These are phyloP conservation scores for Rubia peregrina DNA, from an alignment of 305 asterid genomes.

Conservation along the genomic window DNA sequence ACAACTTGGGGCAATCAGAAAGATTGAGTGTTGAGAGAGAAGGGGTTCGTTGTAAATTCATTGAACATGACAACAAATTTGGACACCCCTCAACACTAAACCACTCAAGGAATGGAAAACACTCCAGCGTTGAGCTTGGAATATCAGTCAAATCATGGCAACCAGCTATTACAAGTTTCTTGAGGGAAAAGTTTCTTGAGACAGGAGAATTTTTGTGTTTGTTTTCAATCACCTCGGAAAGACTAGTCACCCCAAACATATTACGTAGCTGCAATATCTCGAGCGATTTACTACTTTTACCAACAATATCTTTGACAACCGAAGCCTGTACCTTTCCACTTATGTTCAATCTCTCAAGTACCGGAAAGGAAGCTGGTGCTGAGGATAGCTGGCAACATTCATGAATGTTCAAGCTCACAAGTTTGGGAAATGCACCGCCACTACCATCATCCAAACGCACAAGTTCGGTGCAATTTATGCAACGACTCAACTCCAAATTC, in stretches of 20 bases:
- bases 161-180: not conserved
- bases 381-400: not conserved
- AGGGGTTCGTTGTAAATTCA: not conserved
- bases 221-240: not conserved
- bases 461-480: slow-evolving; percentile 13
- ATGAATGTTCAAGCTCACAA: not conserved
- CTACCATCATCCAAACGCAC: not conserved
- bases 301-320: not conserved
- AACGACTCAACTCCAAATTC: not conserved
- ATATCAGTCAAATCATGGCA: not conserved
- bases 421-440: slow-evolving; percentile 25
- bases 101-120: not conserved
- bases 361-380: not conserved
- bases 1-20: not conserved
- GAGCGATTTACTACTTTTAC: not conserved
- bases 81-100: not conserved
- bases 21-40: not conserved
- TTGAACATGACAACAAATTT: not conserved
- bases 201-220: too few species aligned
- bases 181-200: slow-evolving; percentile 18
- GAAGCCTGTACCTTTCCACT: not conserved
- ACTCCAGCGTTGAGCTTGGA: not conserved
- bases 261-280: accelerated
- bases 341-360: not conserved
- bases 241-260: too few species aligned